Percentiles rank a stretch among this genome's conserved stretches.
These are phyloP conservation scores for Serendipita vermifera DNA, from an alignment of 768 basidiomycete genomes.

Conservation along the genomic window DNA sequence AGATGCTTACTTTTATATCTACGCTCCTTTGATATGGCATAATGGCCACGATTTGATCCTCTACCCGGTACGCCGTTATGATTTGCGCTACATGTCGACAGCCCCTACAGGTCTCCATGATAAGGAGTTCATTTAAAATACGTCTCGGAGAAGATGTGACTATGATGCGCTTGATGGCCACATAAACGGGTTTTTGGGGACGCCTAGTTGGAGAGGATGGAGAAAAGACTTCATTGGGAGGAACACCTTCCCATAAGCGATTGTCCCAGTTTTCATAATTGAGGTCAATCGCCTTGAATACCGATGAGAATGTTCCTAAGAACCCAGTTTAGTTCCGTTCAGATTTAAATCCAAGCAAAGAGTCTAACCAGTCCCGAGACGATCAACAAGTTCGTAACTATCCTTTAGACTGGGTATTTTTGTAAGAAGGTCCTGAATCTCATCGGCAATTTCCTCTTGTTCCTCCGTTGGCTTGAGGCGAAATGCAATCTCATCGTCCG, in stretches of 20 bases:
- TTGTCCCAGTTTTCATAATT: slow-evolving; percentile 66
- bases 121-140: slow-evolving; percentile 83
- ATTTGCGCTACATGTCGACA: slow-evolving; percentile 83
- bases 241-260: slow-evolving; percentile 53
- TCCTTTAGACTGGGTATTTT: slow-evolving; percentile 51
- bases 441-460: slow-evolving; percentile 55
- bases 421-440: slow-evolving; percentile 58
- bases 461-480: slow-evolving; percentile 49
- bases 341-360: background rate
- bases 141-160: slow-evolving; percentile 89
- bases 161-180: slow-evolving; percentile 93
- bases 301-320: slow-evolving; percentile 91
- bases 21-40: slow-evolving; percentile 89
- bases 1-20: slow-evolving; percentile 75
- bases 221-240: slow-evolving; percentile 26
- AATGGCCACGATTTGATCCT: slow-evolving; percentile 85
- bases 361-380: slow-evolving; percentile 63
- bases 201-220: no score
- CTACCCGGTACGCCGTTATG: slow-evolving; percentile 82
- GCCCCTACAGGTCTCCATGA: slow-evolving; percentile 74
- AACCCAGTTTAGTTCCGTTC: background rate
- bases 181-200: slow-evolving; percentile 49
- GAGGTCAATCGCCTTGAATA: slow-evolving; percentile 92
- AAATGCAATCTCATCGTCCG: slow-evolving; percentile 51
- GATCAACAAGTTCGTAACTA: slow-evolving; percentile 72